These are phyloP conservation scores for Lasiosphaeris hirsuta DNA, from an alignment of 495 filamentous ascomycete species.

Conservation along the genomic window DNA sequence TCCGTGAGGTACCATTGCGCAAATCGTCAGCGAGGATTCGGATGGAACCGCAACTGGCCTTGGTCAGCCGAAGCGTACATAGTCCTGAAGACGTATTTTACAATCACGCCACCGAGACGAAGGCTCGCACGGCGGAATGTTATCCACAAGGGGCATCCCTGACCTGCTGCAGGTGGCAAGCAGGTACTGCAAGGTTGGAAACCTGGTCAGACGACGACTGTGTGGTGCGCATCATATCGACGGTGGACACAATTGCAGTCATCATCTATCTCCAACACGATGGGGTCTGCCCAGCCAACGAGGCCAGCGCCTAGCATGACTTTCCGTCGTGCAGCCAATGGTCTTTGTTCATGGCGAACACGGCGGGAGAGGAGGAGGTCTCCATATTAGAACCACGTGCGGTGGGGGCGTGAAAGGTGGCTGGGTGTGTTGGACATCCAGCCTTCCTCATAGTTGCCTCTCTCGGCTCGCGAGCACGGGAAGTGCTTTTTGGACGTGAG, in stretches of 20 bases:
- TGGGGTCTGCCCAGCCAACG: slow-evolving; percentile 6
- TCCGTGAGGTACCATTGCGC: background rate
- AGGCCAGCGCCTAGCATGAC: slow-evolving; percentile 22
- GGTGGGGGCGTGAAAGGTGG: slow-evolving; percentile 6
- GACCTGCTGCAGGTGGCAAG: slow-evolving; percentile 25
- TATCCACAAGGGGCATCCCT: slow-evolving; percentile 17
- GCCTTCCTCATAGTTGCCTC: slow-evolving; percentile 6
- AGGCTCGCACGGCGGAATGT: slow-evolving; percentile 16
- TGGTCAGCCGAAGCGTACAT: too few relatives aligned
- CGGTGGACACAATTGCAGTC: slow-evolving; percentile 12
- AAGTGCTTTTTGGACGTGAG: slow-evolving; percentile 14
- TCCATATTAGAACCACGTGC: slow-evolving; percentile 31
- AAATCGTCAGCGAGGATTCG: background rate
- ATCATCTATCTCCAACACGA: slow-evolving; percentile 34
- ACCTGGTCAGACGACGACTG: slow-evolving; percentile 28
- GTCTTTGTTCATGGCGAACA: slow-evolving; percentile 15
- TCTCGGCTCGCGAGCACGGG: slow-evolving; percentile 15
- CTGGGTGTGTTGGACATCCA: slow-evolving; percentile 5
- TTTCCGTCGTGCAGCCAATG: slow-evolving; percentile 13
- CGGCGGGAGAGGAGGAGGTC: slow-evolving; percentile 22
- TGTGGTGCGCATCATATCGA: slow-evolving; percentile 19
- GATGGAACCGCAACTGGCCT: too few relatives aligned
- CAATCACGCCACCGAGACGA: slow-evolving; percentile 13
- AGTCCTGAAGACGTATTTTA: background rate
- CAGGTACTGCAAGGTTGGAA: slow-evolving; percentile 28